Base-by-base conservation (phyloP, 2,329 filamentous ascomycete species). In the Talaromyces sp. region DNA sequence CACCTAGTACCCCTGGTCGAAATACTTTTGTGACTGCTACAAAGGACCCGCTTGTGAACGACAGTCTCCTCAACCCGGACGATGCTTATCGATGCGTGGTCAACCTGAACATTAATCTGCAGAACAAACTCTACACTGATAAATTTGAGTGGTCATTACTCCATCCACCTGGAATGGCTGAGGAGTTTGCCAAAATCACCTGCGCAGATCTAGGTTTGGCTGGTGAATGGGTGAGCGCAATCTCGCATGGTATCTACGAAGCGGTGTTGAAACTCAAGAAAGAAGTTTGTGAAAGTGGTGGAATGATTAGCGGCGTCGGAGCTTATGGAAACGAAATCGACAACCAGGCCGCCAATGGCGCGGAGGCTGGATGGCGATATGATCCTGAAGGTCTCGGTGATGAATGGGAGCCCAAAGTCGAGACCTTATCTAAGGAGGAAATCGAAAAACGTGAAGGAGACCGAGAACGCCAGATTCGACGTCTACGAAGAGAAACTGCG, bases 131-230 rank as follows among this genome's bases (percentile, higher is more conserved):
- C 13, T 98, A 97, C 78, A 96, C 92, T 3, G 95, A 99, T 83
- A 97, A 93, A 74, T 98, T 99, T 69, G 94, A 98, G 76, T 98
- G 94, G 94, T 98, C 94, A 5, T 82, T 99, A 22, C 83, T 97
- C 19, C 93, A 98, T 73, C 93, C 93, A 2, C 90, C 93, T 1
- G 94, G 94, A 25, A 93, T 94, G 49, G 92, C 95, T 0, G 94
- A 99, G 77, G 87, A 90, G 13, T 98, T 98, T 76, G 93, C 95
- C 39, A 92, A 92, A 74, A 88, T 92, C 69, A 98, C 95, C 0
- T 98, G 95, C 75, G 91, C 92, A 33, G 95, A 99, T 75, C 83
- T 99, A 9, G 94, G 94, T 7, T 82, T 99, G 62, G 85, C 89
- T 7, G 92, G 93, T 54, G 95, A 99, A 80, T 99, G 95, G 93